Percentiles rank a stretch among this genome's conserved stretches.
Conservation (phyloP, 129 eudicot genomes). For the Escallonia herrerae region DNA sequence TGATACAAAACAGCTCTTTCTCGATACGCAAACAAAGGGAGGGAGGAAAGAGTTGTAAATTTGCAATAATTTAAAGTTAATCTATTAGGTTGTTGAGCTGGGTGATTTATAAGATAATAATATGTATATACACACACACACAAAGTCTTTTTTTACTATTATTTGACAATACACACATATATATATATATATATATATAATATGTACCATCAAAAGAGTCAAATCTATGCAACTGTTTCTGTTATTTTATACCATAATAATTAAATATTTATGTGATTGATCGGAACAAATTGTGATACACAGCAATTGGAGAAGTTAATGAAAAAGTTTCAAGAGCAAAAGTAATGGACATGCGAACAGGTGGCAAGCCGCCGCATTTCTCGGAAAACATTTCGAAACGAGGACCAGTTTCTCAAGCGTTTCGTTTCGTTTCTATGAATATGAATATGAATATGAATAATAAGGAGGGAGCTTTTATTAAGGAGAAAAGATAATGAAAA, state of each 20-base stretch:
- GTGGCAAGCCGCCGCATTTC: slow-evolving; percentile 38
- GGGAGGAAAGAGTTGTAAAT: slow-evolving; percentile 22
- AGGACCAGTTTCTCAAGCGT: not conserved
- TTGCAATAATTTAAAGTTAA: slow-evolving; percentile 4
- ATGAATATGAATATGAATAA: too few species aligned
- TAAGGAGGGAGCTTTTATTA: too few species aligned
- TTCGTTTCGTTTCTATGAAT: not conserved
- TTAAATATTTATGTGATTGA: not conserved
- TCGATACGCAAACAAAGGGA: slow-evolving; percentile 39
- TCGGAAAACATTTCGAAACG: slow-evolving; percentile 20
- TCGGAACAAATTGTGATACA: not conserved
- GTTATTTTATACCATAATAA: slow-evolving; percentile 3
- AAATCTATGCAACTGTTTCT: slow-evolving; percentile 21
- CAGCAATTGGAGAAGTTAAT: not conserved
- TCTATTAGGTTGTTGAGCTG: slow-evolving; percentile 18
- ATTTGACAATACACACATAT: not conserved
- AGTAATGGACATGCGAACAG: slow-evolving; percentile 6
- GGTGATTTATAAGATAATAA: not conserved
- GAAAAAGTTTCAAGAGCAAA: not conserved
- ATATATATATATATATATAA: not conserved
- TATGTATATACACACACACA: too few species aligned
- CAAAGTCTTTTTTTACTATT: not conserved
- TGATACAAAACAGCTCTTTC: slow-evolving; percentile 33
- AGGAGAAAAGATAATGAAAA: too few species aligned
- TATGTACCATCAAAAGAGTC: slow-evolving; percentile 23